Conservation (phyloP, 495 filamentous ascomycete genomes). For the Lentithecium fluviatile region DNA sequence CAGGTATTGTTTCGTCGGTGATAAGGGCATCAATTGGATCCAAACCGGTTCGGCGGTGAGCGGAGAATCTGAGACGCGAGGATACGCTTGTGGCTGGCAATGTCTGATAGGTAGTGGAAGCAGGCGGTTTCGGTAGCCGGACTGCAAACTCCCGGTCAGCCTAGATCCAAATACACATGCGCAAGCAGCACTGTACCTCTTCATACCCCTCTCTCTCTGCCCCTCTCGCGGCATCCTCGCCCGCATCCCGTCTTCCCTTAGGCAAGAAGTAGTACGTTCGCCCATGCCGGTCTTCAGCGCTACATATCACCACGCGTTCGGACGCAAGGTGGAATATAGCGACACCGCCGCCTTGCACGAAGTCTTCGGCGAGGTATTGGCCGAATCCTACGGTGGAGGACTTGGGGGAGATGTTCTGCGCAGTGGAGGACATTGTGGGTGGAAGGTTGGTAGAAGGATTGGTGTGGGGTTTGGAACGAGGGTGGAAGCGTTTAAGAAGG, state of each 20-base stretch:
- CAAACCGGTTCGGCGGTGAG: conserved; percentile 48
- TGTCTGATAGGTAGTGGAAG: conserved; percentile 48
- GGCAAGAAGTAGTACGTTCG: conserved; percentile 50
- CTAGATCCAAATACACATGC: background rate
- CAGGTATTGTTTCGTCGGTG: conserved; percentile 43
- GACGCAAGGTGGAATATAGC: conserved; percentile 52
- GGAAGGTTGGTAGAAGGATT: too few relatives aligned
- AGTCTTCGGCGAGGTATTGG: conserved; percentile 27
- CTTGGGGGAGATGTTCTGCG: background rate
- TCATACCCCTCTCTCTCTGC: conserved; percentile 53
- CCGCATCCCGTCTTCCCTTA: conserved; percentile 49
- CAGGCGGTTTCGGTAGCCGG: conserved; percentile 51
- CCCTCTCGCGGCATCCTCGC: conserved; percentile 42
- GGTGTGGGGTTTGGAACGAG: too few relatives aligned
- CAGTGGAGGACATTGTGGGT: background rate
- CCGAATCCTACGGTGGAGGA: conserved; percentile 4
- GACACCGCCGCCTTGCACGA: conserved; percentile 38
- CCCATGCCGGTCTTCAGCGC: conserved; percentile 36
- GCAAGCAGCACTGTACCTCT: conserved; percentile 38
- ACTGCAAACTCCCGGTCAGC: conserved; percentile 29
- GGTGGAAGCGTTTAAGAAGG: too few relatives aligned
- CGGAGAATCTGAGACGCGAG: conserved; percentile 14
- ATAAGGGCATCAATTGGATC: conserved; percentile 45
- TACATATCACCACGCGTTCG: conserved; percentile 48
- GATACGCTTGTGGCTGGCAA: conserved; percentile 43